These are phyloP conservation scores for Malus orientalis DNA, from an alignment of 306 rosid species.

Conservation along the genomic window DNA sequence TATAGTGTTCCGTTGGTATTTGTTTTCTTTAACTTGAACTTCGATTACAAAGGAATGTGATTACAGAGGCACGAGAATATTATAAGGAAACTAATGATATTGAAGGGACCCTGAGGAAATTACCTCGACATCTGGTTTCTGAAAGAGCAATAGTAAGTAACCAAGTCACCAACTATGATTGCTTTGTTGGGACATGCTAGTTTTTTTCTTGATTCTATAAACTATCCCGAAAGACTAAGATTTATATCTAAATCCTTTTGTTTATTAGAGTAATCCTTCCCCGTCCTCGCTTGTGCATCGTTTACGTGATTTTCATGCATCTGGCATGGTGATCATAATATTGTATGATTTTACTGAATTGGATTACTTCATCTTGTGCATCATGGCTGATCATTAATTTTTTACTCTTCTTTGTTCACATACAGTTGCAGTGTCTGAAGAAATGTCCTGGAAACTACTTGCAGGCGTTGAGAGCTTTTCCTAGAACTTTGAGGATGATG, in stretches of 20 bases:
- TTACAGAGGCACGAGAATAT: slow-evolving; percentile 70
- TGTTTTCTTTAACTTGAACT: slow-evolving; percentile 42
- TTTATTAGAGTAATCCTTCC: slow-evolving; percentile 3
- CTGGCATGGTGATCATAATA: neutral
- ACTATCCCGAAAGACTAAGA: neutral
- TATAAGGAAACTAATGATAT: slow-evolving; percentile 65
- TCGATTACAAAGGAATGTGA: slow-evolving; percentile 52
- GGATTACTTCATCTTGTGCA: neutral
- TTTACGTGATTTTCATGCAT: neutral
- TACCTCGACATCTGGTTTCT: slow-evolving; percentile 78
- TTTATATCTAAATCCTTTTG: neutral
- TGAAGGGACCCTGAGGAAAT: slow-evolving; percentile 80
- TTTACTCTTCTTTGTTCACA: slow-evolving; percentile 12
- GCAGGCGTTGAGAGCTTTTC: slow-evolving; percentile 85
- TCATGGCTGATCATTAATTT: neutral
- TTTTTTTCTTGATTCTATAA: slow-evolving; percentile 14
- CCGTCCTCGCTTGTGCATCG: neutral
- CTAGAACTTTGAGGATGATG: slow-evolving; percentile 97
- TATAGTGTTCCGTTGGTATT: slow-evolving; percentile 5
- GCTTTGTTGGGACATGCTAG: neutral
- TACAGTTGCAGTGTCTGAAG: slow-evolving; percentile 78
- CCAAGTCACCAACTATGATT: slow-evolving; percentile 30
- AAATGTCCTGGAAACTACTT: slow-evolving; percentile 73
- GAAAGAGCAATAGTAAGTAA: slow-evolving; percentile 85
- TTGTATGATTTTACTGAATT: neutral